A percentile compares a stretch with the other conserved stretches of the same genome.
These are phyloP conservation scores for Entoloma clypeatum DNA, from an alignment of 1,284 basidiomycete genomes.

Conservation along the genomic window DNA sequence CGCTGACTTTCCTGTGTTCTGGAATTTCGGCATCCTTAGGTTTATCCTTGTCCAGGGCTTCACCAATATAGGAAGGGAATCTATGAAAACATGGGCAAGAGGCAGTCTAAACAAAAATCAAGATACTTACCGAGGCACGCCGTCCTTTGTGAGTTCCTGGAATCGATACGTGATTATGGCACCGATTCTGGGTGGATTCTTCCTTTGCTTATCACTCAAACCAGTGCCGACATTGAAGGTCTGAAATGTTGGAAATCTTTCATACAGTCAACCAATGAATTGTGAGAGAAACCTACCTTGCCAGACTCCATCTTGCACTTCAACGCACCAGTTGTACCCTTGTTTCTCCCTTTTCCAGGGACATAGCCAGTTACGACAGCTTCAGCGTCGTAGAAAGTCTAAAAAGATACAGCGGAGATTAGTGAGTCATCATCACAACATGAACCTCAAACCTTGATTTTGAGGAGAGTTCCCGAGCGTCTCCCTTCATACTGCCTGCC, in stretches of 20 bases:
- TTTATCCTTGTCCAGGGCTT: slow-evolving; percentile 48
- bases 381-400: slow-evolving; percentile 67
- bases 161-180: slow-evolving; percentile 62
- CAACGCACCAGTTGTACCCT: slow-evolving; percentile 50
- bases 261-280: neutral
- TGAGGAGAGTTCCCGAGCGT: slow-evolving; percentile 52
- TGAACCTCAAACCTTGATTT: slow-evolving; percentile 47
- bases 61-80: slow-evolving; percentile 59
- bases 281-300: slow-evolving; percentile 35
- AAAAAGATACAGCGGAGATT: neutral
- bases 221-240: slow-evolving; percentile 57
- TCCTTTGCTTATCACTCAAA: slow-evolving; percentile 49
- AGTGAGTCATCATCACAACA: neutral
- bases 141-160: slow-evolving; percentile 59
- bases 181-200: slow-evolving; percentile 54
- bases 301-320: slow-evolving; percentile 63
- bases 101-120: neutral
- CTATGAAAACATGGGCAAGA: slow-evolving; percentile 27
- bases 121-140: slow-evolving; percentile 45
- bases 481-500: slow-evolving; percentile 48
- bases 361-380: slow-evolving; percentile 57
- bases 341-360: slow-evolving; percentile 53
- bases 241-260: slow-evolving; percentile 24
- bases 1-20: slow-evolving; percentile 32
- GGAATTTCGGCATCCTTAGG: slow-evolving; percentile 56